These are phyloP conservation scores for Stemphylium beticola DNA, from an alignment of 2,329 filamentous ascomycete genomes.

Conservation along the genomic window DNA sequence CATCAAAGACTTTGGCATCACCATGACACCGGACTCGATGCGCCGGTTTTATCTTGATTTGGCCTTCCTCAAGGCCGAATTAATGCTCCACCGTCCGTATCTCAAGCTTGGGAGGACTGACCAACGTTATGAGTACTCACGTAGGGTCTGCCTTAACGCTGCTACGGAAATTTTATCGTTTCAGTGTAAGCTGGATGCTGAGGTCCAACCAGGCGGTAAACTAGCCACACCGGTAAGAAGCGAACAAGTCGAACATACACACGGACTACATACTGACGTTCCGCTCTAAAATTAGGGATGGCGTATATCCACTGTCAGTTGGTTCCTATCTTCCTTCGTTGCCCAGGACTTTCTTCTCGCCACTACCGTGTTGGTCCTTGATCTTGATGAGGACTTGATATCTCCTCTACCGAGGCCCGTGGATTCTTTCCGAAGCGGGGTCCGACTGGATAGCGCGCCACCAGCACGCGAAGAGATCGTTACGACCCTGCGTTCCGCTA, in stretches of 20 bases:
- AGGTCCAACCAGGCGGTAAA: slow-evolving; percentile 50
- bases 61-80: slow-evolving; percentile 40
- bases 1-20: slow-evolving; percentile 19
- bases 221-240: slow-evolving; percentile 17
- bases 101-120: slow-evolving; percentile 46
- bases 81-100: slow-evolving; percentile 49
- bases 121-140: slow-evolving; percentile 49
- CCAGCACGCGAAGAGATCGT: slow-evolving; percentile 36
- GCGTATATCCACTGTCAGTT: slow-evolving; percentile 51
- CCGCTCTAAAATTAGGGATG: slow-evolving; percentile 10
- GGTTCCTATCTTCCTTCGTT: slow-evolving; percentile 53
- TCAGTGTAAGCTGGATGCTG: slow-evolving; percentile 53
- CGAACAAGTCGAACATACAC: background rate
- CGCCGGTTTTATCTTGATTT: slow-evolving; percentile 40
- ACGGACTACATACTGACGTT: background rate
- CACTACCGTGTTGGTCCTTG: slow-evolving; percentile 55
- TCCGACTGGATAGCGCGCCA: slow-evolving; percentile 26
- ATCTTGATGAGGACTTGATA: slow-evolving; percentile 44
- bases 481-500: slow-evolving; percentile 26
- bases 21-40: slow-evolving; percentile 24
- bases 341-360: slow-evolving; percentile 57
- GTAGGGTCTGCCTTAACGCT: slow-evolving; percentile 54
- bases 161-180: slow-evolving; percentile 53
- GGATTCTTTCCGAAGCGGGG: slow-evolving; percentile 6
- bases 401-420: slow-evolving; percentile 17